Base-by-base conservation (phyloP, 768 basidiomycete genomes). In the Panus rudis region DNA sequence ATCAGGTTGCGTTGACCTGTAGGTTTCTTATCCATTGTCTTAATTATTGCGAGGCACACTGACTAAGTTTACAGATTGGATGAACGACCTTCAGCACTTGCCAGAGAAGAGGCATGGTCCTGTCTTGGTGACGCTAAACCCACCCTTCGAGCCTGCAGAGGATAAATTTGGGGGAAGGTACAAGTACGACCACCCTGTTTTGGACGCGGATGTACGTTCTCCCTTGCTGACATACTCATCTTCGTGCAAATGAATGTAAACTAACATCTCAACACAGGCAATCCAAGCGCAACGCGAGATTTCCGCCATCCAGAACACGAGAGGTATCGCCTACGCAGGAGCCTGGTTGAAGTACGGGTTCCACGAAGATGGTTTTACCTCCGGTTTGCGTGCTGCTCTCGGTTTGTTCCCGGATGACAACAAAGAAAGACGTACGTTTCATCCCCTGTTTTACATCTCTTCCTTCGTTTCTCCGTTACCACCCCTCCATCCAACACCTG, bases 311-410 rank as follows among this genome's bases (percentile, higher is more conserved):
- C 84, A 88, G 61, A 75, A 75, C 52, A 70, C 53, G 35, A 71
- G 81, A 7, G 72, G 73, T 4, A 72, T 86, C 50, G 71, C 79
- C 6, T 75, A 64, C 54, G 81, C 67, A 2, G 82, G 84, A 8
- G 85, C 85, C 20, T 89, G 81, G 67, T 70, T 79, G 34, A 76
- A 76, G 44, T 87, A 85, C 52, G 85, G 84, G 14, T 87, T 89
- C 68, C 85, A 90, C 62, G 84, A 88, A 62, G 87, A 87, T 54
- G 84, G 81, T 2, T 86, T 86, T 57, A 62, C 72, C 2, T 63
- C 67, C 1, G 72, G 71, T 6, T 52, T 73, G 25, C 58, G 59
- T 37, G 65, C 60, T 10, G 64, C 58, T 3, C 66, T 51, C 48
- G 4, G n/a, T n/a, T n/a, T n/a, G n/a, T n/a, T n/a, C n/a, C n/a